phyloP scores from a whole-genome alignment of 345 rosid species.

The Eucalyptus viminalis region DNA sequence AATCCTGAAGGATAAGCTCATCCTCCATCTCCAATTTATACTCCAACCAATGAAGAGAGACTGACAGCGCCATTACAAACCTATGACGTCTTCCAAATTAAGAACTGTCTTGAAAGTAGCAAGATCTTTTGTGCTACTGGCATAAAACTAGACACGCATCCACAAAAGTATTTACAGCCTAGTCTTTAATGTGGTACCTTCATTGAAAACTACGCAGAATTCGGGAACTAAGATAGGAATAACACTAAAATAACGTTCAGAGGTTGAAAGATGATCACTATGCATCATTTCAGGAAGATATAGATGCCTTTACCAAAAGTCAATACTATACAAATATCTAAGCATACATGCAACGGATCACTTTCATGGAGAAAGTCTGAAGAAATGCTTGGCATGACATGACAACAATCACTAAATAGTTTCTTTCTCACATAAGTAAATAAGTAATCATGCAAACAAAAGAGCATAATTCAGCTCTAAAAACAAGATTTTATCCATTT shows the following conservation, averaged over 20 bases:
- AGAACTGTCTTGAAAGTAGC: background rate
- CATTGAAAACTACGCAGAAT: background rate
- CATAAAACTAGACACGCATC: background rate
- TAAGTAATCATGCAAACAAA: background rate
- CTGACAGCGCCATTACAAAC: background rate
- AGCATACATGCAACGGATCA: background rate
- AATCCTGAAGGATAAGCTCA: background rate
- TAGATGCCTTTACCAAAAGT: background rate
- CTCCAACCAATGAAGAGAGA: background rate
- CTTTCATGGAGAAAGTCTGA: background rate
- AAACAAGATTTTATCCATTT: background rate
- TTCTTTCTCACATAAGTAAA: background rate
- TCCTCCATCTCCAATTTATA: background rate
- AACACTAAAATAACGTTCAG: background rate
- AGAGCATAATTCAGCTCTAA: background rate
- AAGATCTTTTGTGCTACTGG: background rate
- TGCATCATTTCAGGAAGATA: background rate
- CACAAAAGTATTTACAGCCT: background rate
- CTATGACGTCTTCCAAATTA: background rate
- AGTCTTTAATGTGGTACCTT: background rate
- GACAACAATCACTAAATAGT: background rate
- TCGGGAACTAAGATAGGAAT: background rate
- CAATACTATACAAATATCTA: background rate
- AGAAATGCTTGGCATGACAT: background rate
- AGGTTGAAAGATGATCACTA: background rate